phyloP scores from a whole-genome alignment of 352 stramenopile genomes.

The Globisporangium emineosum region DNA sequence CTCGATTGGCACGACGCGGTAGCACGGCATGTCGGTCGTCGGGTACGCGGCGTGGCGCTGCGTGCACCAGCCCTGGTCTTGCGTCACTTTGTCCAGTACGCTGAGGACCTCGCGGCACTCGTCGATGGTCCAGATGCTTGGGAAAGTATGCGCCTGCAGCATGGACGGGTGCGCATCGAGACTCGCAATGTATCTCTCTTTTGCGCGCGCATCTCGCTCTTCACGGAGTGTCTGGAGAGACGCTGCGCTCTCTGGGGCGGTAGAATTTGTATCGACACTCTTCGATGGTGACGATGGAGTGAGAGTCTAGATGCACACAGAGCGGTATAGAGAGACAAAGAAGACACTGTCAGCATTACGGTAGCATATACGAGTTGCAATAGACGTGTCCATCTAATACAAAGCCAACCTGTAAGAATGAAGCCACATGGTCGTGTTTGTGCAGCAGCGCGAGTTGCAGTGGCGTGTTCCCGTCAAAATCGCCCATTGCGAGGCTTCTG shows the following conservation, averaged over 20 bases:
- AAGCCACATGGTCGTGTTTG: slow-evolving; percentile 29
- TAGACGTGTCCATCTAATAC: neutral
- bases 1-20: slow-evolving; percentile 63
- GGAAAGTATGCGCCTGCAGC: slow-evolving; percentile 42
- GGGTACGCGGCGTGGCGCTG: slow-evolving; percentile 78
- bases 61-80: slow-evolving; percentile 60
- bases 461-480: slow-evolving; percentile 68
- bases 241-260: neutral
- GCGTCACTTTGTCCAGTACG: slow-evolving; percentile 37
- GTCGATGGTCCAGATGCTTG: slow-evolving; percentile 39
- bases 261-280: neutral
- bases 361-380: neutral
- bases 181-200: slow-evolving; percentile 43
- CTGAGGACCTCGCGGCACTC: slow-evolving; percentile 46
- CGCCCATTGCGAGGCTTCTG: slow-evolving; percentile 15
- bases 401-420: slow-evolving; percentile 32
- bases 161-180: slow-evolving; percentile 45
- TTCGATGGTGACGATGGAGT: neutral
- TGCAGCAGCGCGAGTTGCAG: slow-evolving; percentile 49
- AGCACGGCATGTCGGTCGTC: slow-evolving; percentile 81
- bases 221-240: slow-evolving; percentile 23
- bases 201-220: slow-evolving; percentile 41
- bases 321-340: neutral
- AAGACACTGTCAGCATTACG: neutral
- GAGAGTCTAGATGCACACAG: neutral